Percentiles rank a stretch among this genome's conserved stretches.
These are phyloP conservation scores for Daucus carota DNA, from an alignment of 129 eudicot genomes.

Conservation along the genomic window DNA sequence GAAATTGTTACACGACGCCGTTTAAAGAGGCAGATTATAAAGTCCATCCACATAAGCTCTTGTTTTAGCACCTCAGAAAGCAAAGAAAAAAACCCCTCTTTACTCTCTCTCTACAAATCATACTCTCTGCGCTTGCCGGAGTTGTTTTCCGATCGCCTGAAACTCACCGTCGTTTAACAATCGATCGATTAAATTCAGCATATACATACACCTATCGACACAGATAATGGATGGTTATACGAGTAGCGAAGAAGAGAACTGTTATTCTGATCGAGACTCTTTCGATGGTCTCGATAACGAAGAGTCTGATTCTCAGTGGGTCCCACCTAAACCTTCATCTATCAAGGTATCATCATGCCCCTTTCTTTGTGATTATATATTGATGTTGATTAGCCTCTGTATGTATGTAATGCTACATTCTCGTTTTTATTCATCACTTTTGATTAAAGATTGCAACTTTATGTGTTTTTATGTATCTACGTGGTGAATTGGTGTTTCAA, in stretches of 20 bases:
- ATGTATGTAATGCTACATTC: not conserved
- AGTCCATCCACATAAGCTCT: slow-evolving; percentile 1
- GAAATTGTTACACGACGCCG: not conserved
- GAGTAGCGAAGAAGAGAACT: slow-evolving; percentile 34
- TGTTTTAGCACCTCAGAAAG: slow-evolving; percentile 1
- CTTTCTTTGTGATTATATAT: not conserved
- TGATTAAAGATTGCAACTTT: not conserved
- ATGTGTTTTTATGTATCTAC: not conserved
- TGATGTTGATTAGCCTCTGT: too few species aligned
- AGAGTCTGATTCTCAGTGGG: slow-evolving; percentile 29
- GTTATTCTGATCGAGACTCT: slow-evolving; percentile 23
- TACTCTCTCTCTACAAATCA: not conserved
- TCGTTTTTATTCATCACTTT: not conserved
- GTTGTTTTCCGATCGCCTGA: not conserved
- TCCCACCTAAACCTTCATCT: slow-evolving; percentile 22
- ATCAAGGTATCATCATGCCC: slow-evolving; percentile 15
- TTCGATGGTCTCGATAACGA: slow-evolving; percentile 32
- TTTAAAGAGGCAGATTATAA: not conserved
- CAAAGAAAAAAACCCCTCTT: not conserved
- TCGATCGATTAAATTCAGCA: not conserved
- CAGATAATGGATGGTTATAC: slow-evolving; percentile 28
- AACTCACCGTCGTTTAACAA: not conserved
- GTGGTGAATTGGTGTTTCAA: not conserved
- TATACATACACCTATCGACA: not conserved
- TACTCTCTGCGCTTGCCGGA: not conserved